Conservation (phyloP, 352 stramenopile species). For the Lagenidium giganteum region DNA sequence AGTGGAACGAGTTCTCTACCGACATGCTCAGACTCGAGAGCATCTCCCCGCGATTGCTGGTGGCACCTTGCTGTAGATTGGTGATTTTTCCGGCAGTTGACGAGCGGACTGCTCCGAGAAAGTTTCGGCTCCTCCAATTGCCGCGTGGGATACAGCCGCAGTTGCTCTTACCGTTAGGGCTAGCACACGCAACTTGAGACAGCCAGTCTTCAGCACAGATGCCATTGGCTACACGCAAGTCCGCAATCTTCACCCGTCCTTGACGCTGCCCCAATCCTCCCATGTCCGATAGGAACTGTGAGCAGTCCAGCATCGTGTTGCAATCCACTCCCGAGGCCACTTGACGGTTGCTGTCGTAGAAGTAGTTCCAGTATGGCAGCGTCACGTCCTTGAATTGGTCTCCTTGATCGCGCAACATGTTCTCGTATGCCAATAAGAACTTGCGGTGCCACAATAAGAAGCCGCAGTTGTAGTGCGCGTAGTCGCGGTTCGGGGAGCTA, state of each 20-base stretch:
- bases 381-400: conserved; percentile 20
- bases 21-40: too few relatives aligned
- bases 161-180: neutral
- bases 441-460: conserved; percentile 33
- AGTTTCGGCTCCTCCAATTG: too few relatives aligned
- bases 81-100: too few relatives aligned
- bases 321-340: conserved; percentile 9
- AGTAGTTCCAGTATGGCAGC: conserved; percentile 31
- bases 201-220: conserved; percentile 11
- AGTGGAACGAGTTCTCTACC: too few relatives aligned
- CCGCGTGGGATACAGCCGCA: conserved; percentile 5
- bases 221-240: neutral
- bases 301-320: conserved; percentile 21
- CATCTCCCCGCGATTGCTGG: conserved; percentile 3
- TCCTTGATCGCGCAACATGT: conserved; percentile 29
- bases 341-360: conserved; percentile 17
- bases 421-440: conserved; percentile 31
- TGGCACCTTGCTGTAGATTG: too few relatives aligned
- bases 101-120: too few relatives aligned
- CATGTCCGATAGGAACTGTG: conserved; percentile 16
- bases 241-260: neutral
- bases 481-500: conserved; percentile 8
- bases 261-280: conserved; percentile 9
- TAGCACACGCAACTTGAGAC: conserved; percentile 10
- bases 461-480: conserved; percentile 19